Base-by-base conservation (phyloP, 768 basidiomycete species). In the Xerocomellus amylosporus region DNA sequence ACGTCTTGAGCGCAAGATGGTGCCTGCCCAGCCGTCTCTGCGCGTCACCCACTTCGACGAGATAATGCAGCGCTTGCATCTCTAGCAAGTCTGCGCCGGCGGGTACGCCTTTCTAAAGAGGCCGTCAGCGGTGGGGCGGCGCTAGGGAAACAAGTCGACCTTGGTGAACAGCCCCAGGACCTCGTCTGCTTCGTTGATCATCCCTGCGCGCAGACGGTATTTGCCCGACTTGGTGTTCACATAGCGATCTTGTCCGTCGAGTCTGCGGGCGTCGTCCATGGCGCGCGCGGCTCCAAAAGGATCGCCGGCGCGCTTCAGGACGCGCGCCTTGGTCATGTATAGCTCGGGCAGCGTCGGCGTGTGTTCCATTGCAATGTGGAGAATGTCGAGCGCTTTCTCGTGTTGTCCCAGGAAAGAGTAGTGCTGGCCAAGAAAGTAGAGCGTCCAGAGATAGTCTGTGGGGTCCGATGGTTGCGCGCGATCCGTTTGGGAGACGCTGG, bases 201-300 rank as follows among this genome's bases (percentile, higher is more conserved):
- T 76, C 5, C 90, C 95, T 6, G 88, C 91, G 41, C 95, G 76
- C 38, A 98, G 70, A 44, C 87, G 79, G 66, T 98, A 98, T 68
- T 98, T 98, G 0, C 86, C 96, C 45, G 82, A 80, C 70, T 98
- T 98, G 34, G 90, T 90, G 71, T 99, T 98, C 64, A 99, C 69
- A 73, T 93, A 97, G 42, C 97, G 78, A 67, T 99, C 97, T 72
- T 98, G 97, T 0, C 91, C 87, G 67, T 99, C 97, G 46, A 99
- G 74, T 22, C 80, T 65, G 41, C 93, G 77, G 4, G 97, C 94
- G 15, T 90, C 87, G 61, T 96, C 88, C 71, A 94, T 78, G 34
- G 79, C 78, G 7, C 74, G 72, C 0, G 92, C 89, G 0, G 94
- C 97, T 0, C 84, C 87, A 24, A 79, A 71, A 1, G 78, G 74